Evolutionary conservation across 805 yeast genomes (phyloP), one percentile per base, ranked within the genome.

Genomic region (Ogataea nitratoaversa): DNA sequence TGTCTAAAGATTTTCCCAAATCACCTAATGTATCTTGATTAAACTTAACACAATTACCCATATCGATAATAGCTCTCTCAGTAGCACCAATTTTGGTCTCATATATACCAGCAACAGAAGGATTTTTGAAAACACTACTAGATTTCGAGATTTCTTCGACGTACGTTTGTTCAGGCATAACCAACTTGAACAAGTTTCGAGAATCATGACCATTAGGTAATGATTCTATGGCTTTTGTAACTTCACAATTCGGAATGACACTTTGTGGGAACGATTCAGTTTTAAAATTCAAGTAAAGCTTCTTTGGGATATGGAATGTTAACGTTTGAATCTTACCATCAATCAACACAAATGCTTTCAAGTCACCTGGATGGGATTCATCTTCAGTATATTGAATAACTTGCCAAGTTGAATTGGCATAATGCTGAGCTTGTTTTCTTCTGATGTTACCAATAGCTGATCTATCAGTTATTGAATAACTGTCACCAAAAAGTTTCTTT

Each of bases 361-460:
- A 67, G 37, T 77, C 82, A n/a, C 97, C 98, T 0, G 87, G 83
- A 37, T 59, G 65, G 8, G 59, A 45, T 1, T 70, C 68, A 31
- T 81, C 80, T 8, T 62, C 52, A 44, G 75, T 75, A 53, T 86
- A 79, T 50, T 88, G 89, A 27, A 93, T 60, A 28, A 93, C 71
- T 46, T 89, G 88, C 99, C 99, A 93, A 24, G 80, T 75, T 0
- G 86, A 71, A 7, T 82, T 82, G 8, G 87, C 84, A 52, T 83
- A 79, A 30, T 71, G 74, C 55, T 84, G 95, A 0, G 95, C 95
- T 52, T 85, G 93, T 37, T 76, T 74, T 37, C 84, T 74, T 32
- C 89, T 68, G 69, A 89, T 72, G 17, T 74, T 74, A 8, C 89
- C 84, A 32, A 91, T 80, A 4, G 76, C 60, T 13, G 81, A 70